Evolutionary conservation across 371 early-diverging fungal species (phyloP), one percentile per base, ranked within the genome.

Genomic region (Globomyces sp.): DNA sequence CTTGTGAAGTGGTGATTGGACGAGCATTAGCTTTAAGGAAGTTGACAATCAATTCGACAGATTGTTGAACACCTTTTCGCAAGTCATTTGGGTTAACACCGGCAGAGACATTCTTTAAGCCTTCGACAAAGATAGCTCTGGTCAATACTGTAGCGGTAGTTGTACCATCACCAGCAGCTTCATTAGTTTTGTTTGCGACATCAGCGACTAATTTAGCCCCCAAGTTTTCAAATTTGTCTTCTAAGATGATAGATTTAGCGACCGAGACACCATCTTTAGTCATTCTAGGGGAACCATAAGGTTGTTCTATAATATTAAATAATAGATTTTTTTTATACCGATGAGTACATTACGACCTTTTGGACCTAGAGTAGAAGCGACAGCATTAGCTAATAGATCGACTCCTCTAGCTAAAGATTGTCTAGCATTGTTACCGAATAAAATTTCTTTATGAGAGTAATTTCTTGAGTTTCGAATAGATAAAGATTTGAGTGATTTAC

Each of bases 221-320:
- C 58, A 98, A 87, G 82, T 98, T 96, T 84, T 98, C 97, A 72
- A 98, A 94, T 81, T 93, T 94, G 80, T 80, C 81, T 79, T 96
- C 93, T 45, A 98, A 85, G 41, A 89, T 84, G 78, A 98, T 94
- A 68, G 93, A 87, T 85, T 96, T 97, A 68, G 98, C 98, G 47
- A 98, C 98, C 64, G 98, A 95, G 48, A 98, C 98, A 82, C 98
- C 98, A 78, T 98, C 98, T 91, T 98, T 98, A 76, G 98, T 98
- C 80, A 98, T 98, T 87, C 96, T 97, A 77, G 98, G 98, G 51
- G 91, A 86, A 45, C 98, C 98, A 70, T 94, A 98, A 57, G 95
- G 79, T 78, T 98, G 98, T 73, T 96, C 94, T 82, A 61, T 50
- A 42, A 1, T 48, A 24, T 24, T 24, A 24, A 0, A 24, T 24